phyloP scores from a whole-genome alignment of 2,329 filamentous ascomycete genomes.

The Botrytis deweyae region DNA sequence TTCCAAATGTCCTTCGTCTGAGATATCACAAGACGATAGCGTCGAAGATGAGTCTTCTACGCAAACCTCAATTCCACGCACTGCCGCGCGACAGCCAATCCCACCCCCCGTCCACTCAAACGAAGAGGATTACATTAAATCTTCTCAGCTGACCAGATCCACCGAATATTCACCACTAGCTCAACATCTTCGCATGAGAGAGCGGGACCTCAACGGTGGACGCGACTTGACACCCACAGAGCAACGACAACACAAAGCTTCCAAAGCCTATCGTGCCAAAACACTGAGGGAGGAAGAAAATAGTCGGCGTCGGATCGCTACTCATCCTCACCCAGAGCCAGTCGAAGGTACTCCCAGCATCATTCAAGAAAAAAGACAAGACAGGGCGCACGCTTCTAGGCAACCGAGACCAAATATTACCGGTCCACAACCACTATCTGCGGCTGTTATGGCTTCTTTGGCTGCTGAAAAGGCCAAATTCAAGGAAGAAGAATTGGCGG shows the following conservation, averaged over 20 bases:
- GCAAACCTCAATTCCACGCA: neutral
- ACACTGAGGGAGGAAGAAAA: neutral
- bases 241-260: neutral
- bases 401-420: fast-evolving
- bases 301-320: neutral
- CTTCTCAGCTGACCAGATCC: neutral
- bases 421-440: neutral
- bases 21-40: neutral
- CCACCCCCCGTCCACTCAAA: neutral
- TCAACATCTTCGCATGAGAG: neutral
- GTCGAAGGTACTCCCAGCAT: fast-evolving
- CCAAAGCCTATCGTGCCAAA: neutral
- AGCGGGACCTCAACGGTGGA: neutral
- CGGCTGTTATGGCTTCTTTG: neutral
- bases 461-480: neutral
- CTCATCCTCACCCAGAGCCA: neutral
- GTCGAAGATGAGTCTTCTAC: neutral
- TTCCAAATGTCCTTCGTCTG: neutral
- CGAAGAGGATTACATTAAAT: neutral
- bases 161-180: neutral
- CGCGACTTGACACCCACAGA: neutral
- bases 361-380: neutral
- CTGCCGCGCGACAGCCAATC: neutral
- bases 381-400: too few species aligned
- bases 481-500: neutral